Base-by-base conservation (phyloP, 768 basidiomycete species). In the Plicaturopsis crispa region DNA sequence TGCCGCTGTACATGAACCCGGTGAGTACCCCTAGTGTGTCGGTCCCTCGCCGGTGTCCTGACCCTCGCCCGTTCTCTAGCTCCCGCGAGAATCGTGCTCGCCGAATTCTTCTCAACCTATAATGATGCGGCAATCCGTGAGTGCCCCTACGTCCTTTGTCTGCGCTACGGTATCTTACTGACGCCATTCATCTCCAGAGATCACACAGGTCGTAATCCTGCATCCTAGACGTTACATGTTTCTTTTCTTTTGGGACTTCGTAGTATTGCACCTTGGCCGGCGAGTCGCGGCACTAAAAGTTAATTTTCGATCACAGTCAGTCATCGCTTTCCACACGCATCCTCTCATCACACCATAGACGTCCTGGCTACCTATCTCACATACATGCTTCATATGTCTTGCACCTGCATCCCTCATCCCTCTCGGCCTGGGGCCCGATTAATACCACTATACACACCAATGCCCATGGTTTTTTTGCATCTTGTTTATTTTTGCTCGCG, bases 71-170 rank as follows among this genome's bases (percentile, higher is more conserved):
- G 40, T 13, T 4, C 31, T 12, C 41, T n/a, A 70, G 71, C 52
- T 63, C 7, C 46, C 61, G 24, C 40, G 63, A 10, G 50, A 59
- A 33, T 54, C 66, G 17, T 58, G 65, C 40, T 63, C 65, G 41
- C 43, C 57, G 38, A 57, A 44, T 32, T 59, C 61, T 13, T 69
- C 68, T 14, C 57, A 67, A 11, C 67, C 70, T 7, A 41, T 78
- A 44, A 76, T 75, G 71, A 78, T 77, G 72, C 71, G 70, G 35
- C 69, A 67, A 64, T 60, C 70, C 44, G 70, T 71, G 36, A 41
- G 68, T 62, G 10, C 26, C 26, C 14, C 14, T 14, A 8, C 14
- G 26, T 14, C 10, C 14, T 8, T 28, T 8, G 14, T 28, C 26
- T 28, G 10, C 26, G 14, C 8, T n/a, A 28, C 26, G 8, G 10